Evolutionary conservation across 148 eudicot species (phyloP).

Genomic region (Camellia sinensis): DNA sequence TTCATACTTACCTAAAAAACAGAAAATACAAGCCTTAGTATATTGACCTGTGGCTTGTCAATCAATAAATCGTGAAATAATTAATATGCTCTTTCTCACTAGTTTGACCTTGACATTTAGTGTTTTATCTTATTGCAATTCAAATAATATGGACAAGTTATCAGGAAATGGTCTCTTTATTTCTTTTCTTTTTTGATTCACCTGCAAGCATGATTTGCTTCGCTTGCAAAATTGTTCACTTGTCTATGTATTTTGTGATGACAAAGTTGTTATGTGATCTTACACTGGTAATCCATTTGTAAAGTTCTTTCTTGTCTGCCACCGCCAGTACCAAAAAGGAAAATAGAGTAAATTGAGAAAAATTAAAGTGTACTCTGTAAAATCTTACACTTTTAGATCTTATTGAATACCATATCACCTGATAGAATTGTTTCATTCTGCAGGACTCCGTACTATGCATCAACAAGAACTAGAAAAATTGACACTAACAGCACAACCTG

Average conservation of each 20-base stretch:
- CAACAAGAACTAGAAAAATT: conserved; percentile 68
- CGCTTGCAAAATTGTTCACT: background rate
- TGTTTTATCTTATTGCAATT: too few relatives aligned
- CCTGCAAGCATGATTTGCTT: background rate
- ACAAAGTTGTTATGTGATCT: background rate
- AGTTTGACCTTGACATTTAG: background rate
- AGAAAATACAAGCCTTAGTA: background rate
- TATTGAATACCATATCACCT: background rate
- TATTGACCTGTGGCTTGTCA: background rate
- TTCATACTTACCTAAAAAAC: background rate
- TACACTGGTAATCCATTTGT: background rate
- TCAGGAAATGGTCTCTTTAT: background rate
- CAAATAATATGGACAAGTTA: background rate
- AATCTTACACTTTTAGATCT: background rate
- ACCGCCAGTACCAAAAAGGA: background rate
- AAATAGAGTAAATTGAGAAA: background rate
- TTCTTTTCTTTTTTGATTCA: background rate
- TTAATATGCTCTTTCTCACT: background rate
- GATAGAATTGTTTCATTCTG: conserved; percentile 20
- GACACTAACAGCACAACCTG: conserved; percentile 71
- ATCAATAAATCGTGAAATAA: background rate
- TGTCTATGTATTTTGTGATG: background rate
- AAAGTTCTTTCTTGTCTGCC: too few relatives aligned
- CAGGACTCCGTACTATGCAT: conserved; percentile 68
- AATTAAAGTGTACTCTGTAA: background rate